Percentiles rank a stretch among this genome's conserved stretches.
Conservation (phyloP, 1,284 basidiomycete species). For the Gastroboletus turbinatus region DNA sequence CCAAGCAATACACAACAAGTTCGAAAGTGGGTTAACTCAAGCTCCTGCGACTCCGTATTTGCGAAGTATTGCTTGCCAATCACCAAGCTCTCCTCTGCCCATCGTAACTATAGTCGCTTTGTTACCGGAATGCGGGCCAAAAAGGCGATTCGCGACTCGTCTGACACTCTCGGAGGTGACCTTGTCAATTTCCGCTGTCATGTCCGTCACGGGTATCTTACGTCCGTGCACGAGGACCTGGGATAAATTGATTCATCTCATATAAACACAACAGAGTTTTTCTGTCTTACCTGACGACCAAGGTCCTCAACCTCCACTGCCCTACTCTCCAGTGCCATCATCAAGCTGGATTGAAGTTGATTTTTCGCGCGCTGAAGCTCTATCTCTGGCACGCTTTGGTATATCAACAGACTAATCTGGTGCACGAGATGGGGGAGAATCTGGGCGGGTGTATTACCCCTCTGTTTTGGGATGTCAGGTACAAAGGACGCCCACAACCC, state of each 20-base stretch:
- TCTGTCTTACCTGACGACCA: constrained; percentile 65
- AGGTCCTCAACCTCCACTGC: constrained; percentile 90
- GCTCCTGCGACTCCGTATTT: constrained; percentile 63
- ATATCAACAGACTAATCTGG: constrained; percentile 75
- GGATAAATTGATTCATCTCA: constrained; percentile 12
- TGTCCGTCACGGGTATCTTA: constrained; percentile 86
- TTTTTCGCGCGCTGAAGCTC: constrained; percentile 93
- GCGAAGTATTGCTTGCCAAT: constrained; percentile 56
- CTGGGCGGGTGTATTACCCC: constrained; percentile 62
- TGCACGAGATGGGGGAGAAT: constrained; percentile 86
- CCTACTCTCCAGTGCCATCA: constrained; percentile 95
- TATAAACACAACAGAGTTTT: neutral
- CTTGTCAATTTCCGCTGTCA: constrained; percentile 87
- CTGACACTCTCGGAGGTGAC: constrained; percentile 73
- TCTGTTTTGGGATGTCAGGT: constrained; percentile 58
- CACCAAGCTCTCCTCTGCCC: constrained; percentile 69
- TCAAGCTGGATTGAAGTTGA: constrained; percentile 90
- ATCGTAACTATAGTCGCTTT: constrained; percentile 71
- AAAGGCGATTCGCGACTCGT: constrained; percentile 74
- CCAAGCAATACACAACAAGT: neutral
- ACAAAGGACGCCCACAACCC: constrained; percentile 92
- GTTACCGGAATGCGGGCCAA: constrained; percentile 59
- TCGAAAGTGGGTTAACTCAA: constrained; percentile 10
- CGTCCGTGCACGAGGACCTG: constrained; percentile 91
- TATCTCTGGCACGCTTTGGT: constrained; percentile 59